phyloP scores from a whole-genome alignment of 139 green algal species.

The Chlorella sp. region DNA sequence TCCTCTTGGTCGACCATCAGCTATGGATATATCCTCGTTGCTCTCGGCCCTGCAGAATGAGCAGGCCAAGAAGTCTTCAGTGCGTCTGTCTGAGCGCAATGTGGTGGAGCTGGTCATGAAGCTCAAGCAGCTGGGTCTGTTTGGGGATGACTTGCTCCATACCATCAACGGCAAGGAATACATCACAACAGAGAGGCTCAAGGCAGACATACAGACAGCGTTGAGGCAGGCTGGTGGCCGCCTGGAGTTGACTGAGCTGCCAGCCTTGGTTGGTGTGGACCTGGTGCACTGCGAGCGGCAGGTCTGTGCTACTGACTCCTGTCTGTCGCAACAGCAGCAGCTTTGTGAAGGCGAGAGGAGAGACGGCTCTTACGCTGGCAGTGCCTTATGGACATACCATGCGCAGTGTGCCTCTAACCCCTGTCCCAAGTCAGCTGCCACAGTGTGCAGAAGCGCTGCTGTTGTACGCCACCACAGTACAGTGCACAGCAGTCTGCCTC shows the following conservation, averaged over 20 bases:
- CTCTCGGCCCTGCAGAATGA: constrained; percentile 50
- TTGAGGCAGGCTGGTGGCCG: constrained; percentile 50
- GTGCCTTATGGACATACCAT: no score
- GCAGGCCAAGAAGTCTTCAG: constrained; percentile 62
- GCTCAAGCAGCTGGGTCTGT: constrained; percentile 64
- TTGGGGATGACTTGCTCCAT: constrained; percentile 73
- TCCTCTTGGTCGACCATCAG: no score
- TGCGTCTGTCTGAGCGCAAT: constrained; percentile 76
- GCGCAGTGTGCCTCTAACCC: no score
- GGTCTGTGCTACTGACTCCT: no score
- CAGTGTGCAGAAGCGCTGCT: no score
- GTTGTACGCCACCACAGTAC: no score
- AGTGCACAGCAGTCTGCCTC: no score
- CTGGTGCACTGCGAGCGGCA: constrained; percentile 37
- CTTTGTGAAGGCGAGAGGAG: no score
- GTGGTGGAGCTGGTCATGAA: constrained; percentile 86
- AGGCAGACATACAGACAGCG: constrained; percentile 37
- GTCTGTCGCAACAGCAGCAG: no score
- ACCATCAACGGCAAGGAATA: constrained; percentile 84
- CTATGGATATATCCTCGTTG: constrained; percentile 60
- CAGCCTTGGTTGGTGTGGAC: constrained; percentile 70
- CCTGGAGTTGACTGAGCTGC: constrained; percentile 75
- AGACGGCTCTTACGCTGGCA: no score
- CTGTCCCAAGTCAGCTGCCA: no score
- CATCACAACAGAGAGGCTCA: constrained; percentile 63